Base-by-base conservation (phyloP, 768 basidiomycete genomes). In the Leccinum subtestaceum region DNA sequence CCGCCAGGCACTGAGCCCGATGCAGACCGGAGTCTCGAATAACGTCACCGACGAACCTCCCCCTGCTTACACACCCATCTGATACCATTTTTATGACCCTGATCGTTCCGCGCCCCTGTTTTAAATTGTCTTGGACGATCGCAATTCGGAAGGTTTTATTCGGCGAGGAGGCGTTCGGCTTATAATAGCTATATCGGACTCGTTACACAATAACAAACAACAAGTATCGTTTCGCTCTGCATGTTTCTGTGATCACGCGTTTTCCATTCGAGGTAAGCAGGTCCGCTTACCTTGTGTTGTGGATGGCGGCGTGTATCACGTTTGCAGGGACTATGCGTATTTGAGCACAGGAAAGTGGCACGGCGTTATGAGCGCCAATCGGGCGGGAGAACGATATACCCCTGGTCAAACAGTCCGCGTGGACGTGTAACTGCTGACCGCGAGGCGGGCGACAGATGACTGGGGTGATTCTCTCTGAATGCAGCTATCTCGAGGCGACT, bases 21-120 rank as follows among this genome's bases (percentile, higher is more conserved):
- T 59, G 49, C 11, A 56, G 10, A 69, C 71, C 0, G 71, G 63
- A 13, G 31, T 32, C 31, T 53, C 57, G 13, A 53, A 21, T n/a
- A 53, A 34, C 25, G 17, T 19, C 6, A 25, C 45, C 21, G 59
- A 52, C 2, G 72, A 70, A 2, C 60, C 70, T 29, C 70, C 70
- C 11, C 70, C 70, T 12, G 65, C 72, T 29, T 71, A 71, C 12
- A 73, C 70, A 19, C 62, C 63, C 13, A 4, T 61, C 2, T 63
- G 29, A 72, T 13, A n/a, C 3, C 51, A 7, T 21, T 29, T 31
- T 19, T 52, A 40, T 1, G 19, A n/a, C 49, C 34, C 21, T 17
- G 6, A 49, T 19, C 19, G 17, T n/a, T 43, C 15, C 40, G 8
- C 1, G 58, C 4, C 27, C n/a, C 3, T 15, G n/a, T 34, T 36